phyloP scores from a whole-genome alignment of 2,329 filamentous ascomycete species.

The Mycosphaerella arachidis region DNA sequence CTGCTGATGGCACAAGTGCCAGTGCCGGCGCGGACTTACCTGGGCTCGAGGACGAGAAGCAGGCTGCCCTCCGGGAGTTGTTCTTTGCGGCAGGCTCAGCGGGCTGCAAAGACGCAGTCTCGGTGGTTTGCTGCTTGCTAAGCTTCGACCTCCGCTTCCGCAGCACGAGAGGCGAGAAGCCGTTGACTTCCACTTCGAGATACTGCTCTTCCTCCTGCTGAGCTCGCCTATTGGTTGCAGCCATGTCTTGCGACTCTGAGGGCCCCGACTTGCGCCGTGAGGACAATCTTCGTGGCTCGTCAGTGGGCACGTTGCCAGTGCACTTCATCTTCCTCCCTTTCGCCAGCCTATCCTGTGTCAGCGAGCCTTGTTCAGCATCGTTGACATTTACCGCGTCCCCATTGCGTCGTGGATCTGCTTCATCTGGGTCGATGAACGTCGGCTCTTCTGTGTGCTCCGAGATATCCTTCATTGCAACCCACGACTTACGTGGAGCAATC shows the following conservation, averaged over 20 bases:
- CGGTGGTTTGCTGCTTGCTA: conserved; percentile 3
- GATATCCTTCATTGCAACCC: conserved; percentile 10
- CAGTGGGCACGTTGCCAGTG: conserved; percentile 4
- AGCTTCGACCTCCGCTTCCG: conserved; percentile 19
- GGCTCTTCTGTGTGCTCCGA: background rate
- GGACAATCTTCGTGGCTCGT: background rate
- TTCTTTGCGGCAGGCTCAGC: conserved; percentile 1
- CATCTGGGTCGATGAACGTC: background rate
- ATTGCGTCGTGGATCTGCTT: background rate
- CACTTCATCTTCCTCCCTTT: conserved; percentile 12
- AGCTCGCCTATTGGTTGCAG: background rate
- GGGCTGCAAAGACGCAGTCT: background rate
- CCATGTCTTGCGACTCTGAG: conserved; percentile 7
- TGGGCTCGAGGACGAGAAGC: conserved; percentile 6
- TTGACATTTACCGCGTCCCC: background rate
- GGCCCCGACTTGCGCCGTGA: conserved; percentile 15
- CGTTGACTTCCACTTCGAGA: conserved; percentile 8
- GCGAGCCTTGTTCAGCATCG: background rate
- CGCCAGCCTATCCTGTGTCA: background rate
- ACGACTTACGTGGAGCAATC: conserved; percentile 14
- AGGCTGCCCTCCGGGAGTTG: conserved; percentile 1
- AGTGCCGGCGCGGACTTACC: background rate
- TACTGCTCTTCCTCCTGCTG: conserved; percentile 2
- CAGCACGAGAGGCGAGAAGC: conserved; percentile 27
- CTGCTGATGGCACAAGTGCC: background rate